phyloP scores from a whole-genome alignment of 2,329 filamentous ascomycete genomes.

The Neurospora crassa region DNA sequence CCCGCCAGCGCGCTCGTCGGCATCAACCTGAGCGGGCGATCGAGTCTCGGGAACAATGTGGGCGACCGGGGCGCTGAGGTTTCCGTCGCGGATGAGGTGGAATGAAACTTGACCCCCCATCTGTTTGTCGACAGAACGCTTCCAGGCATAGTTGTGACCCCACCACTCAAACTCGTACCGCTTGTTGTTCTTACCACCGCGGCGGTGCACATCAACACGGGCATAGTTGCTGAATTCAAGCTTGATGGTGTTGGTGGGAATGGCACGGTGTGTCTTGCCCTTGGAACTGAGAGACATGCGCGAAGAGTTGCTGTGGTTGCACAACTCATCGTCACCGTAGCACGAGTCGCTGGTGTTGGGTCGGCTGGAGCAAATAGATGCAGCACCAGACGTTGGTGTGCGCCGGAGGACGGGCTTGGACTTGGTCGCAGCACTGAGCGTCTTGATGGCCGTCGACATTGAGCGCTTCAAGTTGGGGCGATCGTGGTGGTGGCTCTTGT shows the following conservation, averaged over 20 bases:
- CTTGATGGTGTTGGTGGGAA: constrained; percentile 69
- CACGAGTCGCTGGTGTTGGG: constrained; percentile 28
- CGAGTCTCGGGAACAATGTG: constrained; percentile 77
- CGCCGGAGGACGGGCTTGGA: constrained; percentile 26
- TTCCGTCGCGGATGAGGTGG: constrained; percentile 63
- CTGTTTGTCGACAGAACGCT: constrained; percentile 59
- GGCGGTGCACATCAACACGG: constrained; percentile 70
- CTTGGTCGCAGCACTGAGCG: constrained; percentile 24
- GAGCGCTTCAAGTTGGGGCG: constrained; percentile 35
- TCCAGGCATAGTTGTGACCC: constrained; percentile 80
- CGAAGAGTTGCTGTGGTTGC: constrained; percentile 16
- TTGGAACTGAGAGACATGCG: constrained; percentile 22
- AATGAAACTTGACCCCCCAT: constrained; percentile 59
- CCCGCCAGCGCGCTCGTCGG: constrained; percentile 68
- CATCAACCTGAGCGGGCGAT: constrained; percentile 57
- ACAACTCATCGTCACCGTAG: constrained; percentile 24
- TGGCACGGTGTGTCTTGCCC: constrained; percentile 22
- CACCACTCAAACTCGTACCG: constrained; percentile 92
- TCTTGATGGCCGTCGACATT: constrained; percentile 40
- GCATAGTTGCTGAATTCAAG: constrained; percentile 98
- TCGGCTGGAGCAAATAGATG: constrained; percentile 17
- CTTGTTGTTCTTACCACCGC: constrained; percentile 56
- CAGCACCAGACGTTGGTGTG: constrained; percentile 24
- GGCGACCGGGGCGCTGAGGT: constrained; percentile 56
- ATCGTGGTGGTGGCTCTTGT: constrained; percentile 6